Percentiles rank a stretch among this genome's conserved stretches.
Conservation (phyloP, 2,329 filamentous ascomycete species). For the Septoria petroselini region DNA sequence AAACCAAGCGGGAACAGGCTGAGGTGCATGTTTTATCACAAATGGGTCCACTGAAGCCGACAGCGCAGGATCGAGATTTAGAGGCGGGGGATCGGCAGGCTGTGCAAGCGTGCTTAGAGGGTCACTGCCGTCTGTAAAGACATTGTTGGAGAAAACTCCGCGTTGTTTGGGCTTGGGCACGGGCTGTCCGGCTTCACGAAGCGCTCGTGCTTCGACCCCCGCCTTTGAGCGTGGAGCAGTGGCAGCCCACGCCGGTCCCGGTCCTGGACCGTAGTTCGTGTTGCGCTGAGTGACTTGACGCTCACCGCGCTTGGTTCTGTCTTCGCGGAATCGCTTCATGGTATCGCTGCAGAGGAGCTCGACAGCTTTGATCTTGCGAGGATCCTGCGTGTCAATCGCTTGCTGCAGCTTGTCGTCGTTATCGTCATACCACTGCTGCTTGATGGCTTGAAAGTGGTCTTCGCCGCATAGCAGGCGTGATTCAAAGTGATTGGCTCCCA, state of each 20-base stretch:
- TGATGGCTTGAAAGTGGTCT: constrained; percentile 68
- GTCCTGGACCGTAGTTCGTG: constrained; percentile 40
- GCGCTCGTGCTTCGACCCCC: constrained; percentile 9
- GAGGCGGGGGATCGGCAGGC: constrained; percentile 18
- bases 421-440: constrained; percentile 59
- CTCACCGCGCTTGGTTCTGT: constrained; percentile 50
- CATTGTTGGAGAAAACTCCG: constrained; percentile 4
- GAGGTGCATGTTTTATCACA: constrained; percentile 33
- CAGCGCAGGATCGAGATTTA: constrained; percentile 28
- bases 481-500: constrained; percentile 64
- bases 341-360: constrained; percentile 72
- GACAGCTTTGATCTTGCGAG: constrained; percentile 60
- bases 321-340: constrained; percentile 71
- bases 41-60: constrained; percentile 11
- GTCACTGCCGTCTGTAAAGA: constrained; percentile 6
- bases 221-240: constrained; percentile 22
- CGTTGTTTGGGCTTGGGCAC: constrained; percentile 14
- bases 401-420: constrained; percentile 22
- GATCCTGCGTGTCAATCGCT: constrained; percentile 25
- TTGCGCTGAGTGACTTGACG: constrained; percentile 27
- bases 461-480: constrained; percentile 70
- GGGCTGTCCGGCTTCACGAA: constrained; percentile 9
- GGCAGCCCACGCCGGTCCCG: constrained; percentile 39
- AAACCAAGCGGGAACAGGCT: constrained; percentile 60
- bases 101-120: constrained; percentile 18